These are phyloP conservation scores for Periconia sp. DNA, from an alignment of 2,329 filamentous ascomycete species.

Conservation along the genomic window DNA sequence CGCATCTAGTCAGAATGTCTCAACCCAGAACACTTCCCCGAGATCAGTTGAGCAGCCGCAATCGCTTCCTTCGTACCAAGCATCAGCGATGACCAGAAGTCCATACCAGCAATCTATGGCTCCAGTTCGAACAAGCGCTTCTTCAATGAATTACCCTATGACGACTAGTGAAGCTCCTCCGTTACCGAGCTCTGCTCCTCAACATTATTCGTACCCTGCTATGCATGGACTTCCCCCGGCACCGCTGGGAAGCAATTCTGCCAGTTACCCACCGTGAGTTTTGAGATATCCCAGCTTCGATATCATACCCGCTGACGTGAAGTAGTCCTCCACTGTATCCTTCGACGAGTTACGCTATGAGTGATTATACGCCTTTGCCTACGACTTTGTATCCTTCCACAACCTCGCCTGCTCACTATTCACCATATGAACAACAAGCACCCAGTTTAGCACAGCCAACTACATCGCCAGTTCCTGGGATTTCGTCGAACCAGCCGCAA, in stretches of 20 bases:
- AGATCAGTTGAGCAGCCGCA: slow-evolving; percentile 30
- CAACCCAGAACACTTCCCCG: slow-evolving; percentile 26
- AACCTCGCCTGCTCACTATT: slow-evolving; percentile 33
- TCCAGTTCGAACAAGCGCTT: slow-evolving; percentile 30
- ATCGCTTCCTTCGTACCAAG: slow-evolving; percentile 34
- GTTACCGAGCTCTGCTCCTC: slow-evolving; percentile 26
- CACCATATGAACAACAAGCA: slow-evolving; percentile 32
- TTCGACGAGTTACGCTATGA: slow-evolving; percentile 36
- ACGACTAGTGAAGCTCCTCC: slow-evolving; percentile 19
- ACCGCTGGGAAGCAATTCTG: slow-evolving; percentile 28
- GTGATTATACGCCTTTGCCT: slow-evolving; percentile 37
- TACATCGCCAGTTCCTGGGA: slow-evolving; percentile 20
- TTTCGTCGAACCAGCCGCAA: slow-evolving; percentile 29
- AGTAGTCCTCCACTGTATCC: slow-evolving; percentile 36
- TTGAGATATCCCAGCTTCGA: neutral
- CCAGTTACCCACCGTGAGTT: slow-evolving; percentile 38
- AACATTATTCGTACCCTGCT: slow-evolving; percentile 36
- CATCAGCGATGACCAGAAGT: slow-evolving; percentile 31
- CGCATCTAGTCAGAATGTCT: slow-evolving; percentile 26
- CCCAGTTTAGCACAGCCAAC: slow-evolving; percentile 23
- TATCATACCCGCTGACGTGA: slow-evolving; percentile 9
- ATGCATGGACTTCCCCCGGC: slow-evolving; percentile 34
- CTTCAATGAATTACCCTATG: slow-evolving; percentile 24
- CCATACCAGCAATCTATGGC: slow-evolving; percentile 35
- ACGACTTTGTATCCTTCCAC: slow-evolving; percentile 41